Evolutionary conservation across 108 stramenopile species (phyloP).

Genomic region (Hondaea fermentalgiana): DNA sequence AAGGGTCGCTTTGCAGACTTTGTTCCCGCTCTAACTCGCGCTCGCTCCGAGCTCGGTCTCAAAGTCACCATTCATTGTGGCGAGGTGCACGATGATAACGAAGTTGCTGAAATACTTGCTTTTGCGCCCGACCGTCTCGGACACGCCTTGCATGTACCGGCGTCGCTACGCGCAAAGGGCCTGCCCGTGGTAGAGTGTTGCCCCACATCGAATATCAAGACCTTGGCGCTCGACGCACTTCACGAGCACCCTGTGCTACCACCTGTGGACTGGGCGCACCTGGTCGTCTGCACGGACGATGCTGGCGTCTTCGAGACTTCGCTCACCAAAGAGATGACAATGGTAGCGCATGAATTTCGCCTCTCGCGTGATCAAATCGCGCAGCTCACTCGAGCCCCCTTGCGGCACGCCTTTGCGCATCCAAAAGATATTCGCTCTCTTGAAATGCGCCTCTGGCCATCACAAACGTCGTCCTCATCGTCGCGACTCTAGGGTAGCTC

Average conservation of each 20-base stretch:
- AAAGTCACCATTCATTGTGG: constrained; percentile 66
- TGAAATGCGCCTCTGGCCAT: not conserved
- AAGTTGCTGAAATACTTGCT: constrained; percentile 13
- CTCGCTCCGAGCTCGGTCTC: constrained; percentile 44
- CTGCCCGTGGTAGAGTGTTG: constrained; percentile 33
- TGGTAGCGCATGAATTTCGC: constrained; percentile 9
- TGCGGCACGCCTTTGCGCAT: not conserved
- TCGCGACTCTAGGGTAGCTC: too few species aligned
- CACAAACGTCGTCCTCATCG: too few species aligned
- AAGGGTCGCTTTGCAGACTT: constrained; percentile 25
- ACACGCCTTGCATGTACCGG: constrained; percentile 24
- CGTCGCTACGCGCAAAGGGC: not conserved
- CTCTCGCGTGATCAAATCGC: not conserved
- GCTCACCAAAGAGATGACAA: constrained; percentile 22
- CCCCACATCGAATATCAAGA: constrained; percentile 32
- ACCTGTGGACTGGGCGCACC: constrained; percentile 10
- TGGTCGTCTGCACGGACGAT: constrained; percentile 36
- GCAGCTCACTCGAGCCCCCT: not conserved
- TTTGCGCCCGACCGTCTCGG: constrained; percentile 32
- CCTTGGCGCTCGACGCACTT: constrained; percentile 11
- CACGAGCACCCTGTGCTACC: not conserved
- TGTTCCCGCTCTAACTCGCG: constrained; percentile 33
- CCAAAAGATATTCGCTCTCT: not conserved
- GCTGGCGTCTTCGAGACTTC: constrained; percentile 35
- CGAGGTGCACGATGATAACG: constrained; percentile 23